Base-by-base conservation (phyloP, 2,329 filamentous ascomycete genomes). In the Ascomycota sp. region DNA sequence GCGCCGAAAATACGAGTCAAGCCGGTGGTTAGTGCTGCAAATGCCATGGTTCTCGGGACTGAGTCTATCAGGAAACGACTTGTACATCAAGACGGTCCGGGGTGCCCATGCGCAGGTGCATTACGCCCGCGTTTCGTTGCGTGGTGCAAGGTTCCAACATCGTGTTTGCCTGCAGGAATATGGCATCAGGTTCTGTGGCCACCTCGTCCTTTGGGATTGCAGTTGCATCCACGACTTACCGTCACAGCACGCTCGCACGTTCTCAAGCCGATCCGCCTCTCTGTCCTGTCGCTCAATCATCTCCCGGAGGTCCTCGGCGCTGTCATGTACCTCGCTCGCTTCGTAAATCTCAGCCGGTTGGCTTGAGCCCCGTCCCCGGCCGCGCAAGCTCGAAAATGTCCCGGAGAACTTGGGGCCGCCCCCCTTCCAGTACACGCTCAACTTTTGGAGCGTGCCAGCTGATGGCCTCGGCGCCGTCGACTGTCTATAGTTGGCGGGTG, bases 161-260 rank as follows among this genome's bases (percentile, higher is more conserved):
- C 76, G 46, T 82, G 76, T 58, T 78, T 80, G 43, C 76, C 73
- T 78, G 33, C 29, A 30, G 7, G 29, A 30, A 13, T 30, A 27
- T 11, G 8, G 27, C 27, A 27, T 27, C 27, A 27, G 16, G 16
- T 5, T 21, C 16, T 21, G 16, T 21, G 16, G 16, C 16, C 16
- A 21, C 16, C 16, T 21, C 16, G 16, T 21, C 16, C 5, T 3
- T 21, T 21, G 16, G 16, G 16, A 21, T 21, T 21, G 16, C 16
- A 21, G 16, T 5, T 21, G 16, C 16, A 21, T 21, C 16, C 5
- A 21, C 3, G 3, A 34, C 76, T 68, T 66, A 86, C 84, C 89
- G 67, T 95, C 89, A 55, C 89, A 98, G 59, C 89, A 98, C 38
- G 86, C 84, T 49, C 89, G 68, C 41, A 98, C 89, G 52, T 98